These are phyloP conservation scores for Mollisia scopiformis DNA, from an alignment of 2,329 filamentous ascomycete genomes.

Conservation along the genomic window DNA sequence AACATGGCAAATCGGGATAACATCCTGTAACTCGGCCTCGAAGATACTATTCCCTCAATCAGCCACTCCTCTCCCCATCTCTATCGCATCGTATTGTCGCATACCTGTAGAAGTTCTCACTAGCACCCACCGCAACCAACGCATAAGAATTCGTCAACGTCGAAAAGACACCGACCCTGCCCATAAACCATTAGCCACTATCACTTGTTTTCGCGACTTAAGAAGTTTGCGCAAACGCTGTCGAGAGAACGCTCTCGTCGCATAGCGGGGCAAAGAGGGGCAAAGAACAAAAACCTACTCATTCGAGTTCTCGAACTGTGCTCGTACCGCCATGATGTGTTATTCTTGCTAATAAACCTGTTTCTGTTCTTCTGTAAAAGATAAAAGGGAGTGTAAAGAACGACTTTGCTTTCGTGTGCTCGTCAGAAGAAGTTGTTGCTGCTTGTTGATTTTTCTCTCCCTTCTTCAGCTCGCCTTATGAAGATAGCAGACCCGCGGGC, in stretches of 20 bases:
- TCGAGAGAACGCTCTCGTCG: background rate
- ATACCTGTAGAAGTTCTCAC: conserved; percentile 97
- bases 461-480: conserved; percentile 12
- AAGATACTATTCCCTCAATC: conserved; percentile 70
- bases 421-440: background rate
- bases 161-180: conserved; percentile 91
- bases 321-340: conserved; percentile 66
- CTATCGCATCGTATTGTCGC: conserved; percentile 21
- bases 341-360: background rate
- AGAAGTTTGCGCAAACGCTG: background rate
- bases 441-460: conserved; percentile 2
- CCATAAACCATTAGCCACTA: conserved; percentile 8
- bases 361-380: background rate
- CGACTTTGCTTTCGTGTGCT: background rate
- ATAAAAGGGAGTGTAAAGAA: background rate
- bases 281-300: conserved; percentile 60
- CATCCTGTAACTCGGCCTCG: conserved; percentile 95
- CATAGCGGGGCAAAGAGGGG: conserved; percentile 19
- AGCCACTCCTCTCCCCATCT: conserved; percentile 11
- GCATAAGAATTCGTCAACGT: conserved; percentile 98
- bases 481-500: conserved; percentile 2
- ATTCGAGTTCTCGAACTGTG: conserved; percentile 88
- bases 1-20: conserved; percentile 94
- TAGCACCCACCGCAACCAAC: conserved; percentile 89
- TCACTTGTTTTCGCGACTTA: background rate